These are phyloP conservation scores for Tuber microsphaerosporum DNA, from an alignment of 495 filamentous ascomycete genomes.

Conservation along the genomic window DNA sequence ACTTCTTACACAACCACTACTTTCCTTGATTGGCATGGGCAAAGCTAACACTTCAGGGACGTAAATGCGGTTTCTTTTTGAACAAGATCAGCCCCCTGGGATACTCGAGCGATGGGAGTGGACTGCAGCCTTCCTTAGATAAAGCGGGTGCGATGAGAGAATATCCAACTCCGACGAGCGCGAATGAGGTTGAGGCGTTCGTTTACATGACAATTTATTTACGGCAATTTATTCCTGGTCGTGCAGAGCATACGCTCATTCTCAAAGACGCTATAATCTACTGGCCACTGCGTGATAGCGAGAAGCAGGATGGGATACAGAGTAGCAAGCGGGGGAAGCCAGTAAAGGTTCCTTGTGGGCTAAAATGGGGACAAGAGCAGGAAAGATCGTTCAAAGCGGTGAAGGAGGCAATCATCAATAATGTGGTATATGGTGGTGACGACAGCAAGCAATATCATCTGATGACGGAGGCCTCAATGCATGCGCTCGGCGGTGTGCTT, in stretches of 20 bases:
- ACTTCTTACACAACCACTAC: slow-evolving; percentile 1
- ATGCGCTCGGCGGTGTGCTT: neutral
- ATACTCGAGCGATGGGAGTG: neutral
- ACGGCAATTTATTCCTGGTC: neutral
- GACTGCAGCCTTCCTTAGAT: slow-evolving; percentile 1
- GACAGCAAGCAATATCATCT: slow-evolving; percentile 1
- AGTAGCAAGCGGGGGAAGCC: neutral
- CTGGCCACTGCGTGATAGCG: too few relatives aligned
- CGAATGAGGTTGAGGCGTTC: neutral
- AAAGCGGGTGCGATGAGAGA: neutral
- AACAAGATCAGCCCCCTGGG: neutral
- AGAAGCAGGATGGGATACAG: neutral
- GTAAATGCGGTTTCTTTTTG: neutral
- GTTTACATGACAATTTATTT: slow-evolving; percentile 9
- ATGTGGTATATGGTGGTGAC: neutral
- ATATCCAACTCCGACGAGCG: neutral
- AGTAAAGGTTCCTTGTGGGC: rapidly evolving
- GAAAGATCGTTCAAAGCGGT: neutral
- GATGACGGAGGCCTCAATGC: neutral
- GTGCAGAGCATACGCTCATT: neutral
- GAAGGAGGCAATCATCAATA: neutral
- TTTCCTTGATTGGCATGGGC: slow-evolving; percentile 1
- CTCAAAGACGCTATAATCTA: neutral
- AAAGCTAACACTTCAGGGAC: neutral
- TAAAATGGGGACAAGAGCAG: neutral